Base-by-base conservation (phyloP, 202 grass and related monocot species). In the Dendrocalamus latiflorus region DNA sequence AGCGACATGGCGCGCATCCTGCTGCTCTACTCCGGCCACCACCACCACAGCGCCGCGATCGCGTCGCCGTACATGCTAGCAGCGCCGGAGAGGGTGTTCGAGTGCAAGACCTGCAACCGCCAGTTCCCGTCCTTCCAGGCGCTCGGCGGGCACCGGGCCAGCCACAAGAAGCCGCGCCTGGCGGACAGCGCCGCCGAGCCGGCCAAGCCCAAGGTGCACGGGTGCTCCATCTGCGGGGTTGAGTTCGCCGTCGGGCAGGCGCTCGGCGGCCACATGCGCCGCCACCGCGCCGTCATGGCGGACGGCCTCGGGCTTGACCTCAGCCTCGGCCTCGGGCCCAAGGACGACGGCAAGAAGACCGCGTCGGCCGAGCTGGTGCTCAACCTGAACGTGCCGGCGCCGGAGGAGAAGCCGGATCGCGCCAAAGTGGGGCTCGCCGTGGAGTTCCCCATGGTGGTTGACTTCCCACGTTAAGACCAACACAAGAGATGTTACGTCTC, bases 191-290 rank as follows among this genome's bases (percentile, higher is more conserved):
- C 53, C 8, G 63, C 72, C 28, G 80, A 85, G 65, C 81, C 38
- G 44, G 47, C 84, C 28, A 97, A 88, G 79, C 89, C 89, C 39
- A 97, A 93, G 89, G 79, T 93, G 82, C 94, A 97, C 69, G 85
- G 84, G 61, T 97, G 94, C 70, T 91, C 94, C 70, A 84, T 97
- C 65, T 97, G 94, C 75, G 94, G 94, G 3, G 84, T 93, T 75
- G 75, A 93, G 84, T 97, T 97, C 81, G 38, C 94, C 84, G 73
- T 97, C 45, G 94, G 94, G 80, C 93, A 95, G 81, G 93, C 93
- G 16, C 68, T 95, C 21, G 93, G 93, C 1, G 93, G 90, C 0
- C 93, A 95, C 83, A 92, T 95, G 93, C 55, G 93, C 5, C 75
- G 93, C 1, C 93, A 95, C 77, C 88, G 86, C 0, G 61, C n/a